These are phyloP conservation scores for Cynanchum wilfordii DNA, from an alignment of 257 asterid species.

Conservation along the genomic window DNA sequence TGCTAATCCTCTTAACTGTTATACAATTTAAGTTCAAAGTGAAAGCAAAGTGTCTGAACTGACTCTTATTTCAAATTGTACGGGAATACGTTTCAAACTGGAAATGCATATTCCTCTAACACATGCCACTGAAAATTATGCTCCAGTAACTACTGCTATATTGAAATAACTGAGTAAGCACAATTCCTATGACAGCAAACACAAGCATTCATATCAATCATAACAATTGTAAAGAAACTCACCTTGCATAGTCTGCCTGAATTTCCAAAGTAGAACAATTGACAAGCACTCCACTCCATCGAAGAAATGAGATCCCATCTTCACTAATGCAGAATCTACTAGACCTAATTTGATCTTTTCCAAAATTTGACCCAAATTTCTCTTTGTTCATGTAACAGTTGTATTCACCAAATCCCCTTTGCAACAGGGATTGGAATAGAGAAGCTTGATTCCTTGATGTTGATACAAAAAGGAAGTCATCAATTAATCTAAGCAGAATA, in stretches of 20 bases:
- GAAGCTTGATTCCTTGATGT: slow-evolving; percentile 80
- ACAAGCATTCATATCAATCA: background rate
- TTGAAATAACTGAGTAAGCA: background rate
- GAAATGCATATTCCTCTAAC: background rate
- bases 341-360: slow-evolving; percentile 29
- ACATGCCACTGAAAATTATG: background rate
- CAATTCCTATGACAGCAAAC: background rate
- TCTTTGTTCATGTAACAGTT: slow-evolving; percentile 80
- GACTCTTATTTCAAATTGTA: background rate
- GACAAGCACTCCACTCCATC: slow-evolving; percentile 86
- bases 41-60: background rate
- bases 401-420: slow-evolving; percentile 66
- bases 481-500: slow-evolving; percentile 71
- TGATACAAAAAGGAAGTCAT: slow-evolving; percentile 77
- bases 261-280: slow-evolving; percentile 76
- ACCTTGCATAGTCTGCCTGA: slow-evolving; percentile 96
- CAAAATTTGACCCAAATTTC: slow-evolving; percentile 69
- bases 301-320: slow-evolving; percentile 72
- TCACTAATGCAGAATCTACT: slow-evolving; percentile 47
- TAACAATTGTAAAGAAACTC: slow-evolving; percentile 13
- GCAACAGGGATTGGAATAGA: slow-evolving; percentile 54
- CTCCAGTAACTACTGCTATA: background rate
- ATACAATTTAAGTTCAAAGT: background rate
- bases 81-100: background rate
- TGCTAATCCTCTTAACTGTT: background rate